A percentile compares a stretch with the other conserved stretches of the same genome.
These are phyloP conservation scores for Cicer pinnatifidum DNA, from an alignment of 306 rosid species.

Conservation along the genomic window DNA sequence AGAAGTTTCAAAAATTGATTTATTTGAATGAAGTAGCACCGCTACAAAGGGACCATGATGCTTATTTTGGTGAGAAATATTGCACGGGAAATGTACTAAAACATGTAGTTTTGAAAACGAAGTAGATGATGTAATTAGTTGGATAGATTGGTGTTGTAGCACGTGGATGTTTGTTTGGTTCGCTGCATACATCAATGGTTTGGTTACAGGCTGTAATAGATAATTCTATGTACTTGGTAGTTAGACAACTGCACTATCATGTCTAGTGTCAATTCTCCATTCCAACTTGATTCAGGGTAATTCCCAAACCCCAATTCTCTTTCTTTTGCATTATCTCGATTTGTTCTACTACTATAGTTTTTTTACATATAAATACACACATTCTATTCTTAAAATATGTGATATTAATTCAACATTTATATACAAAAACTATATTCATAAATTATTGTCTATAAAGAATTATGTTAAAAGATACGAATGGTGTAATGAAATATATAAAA, in stretches of 20 bases:
- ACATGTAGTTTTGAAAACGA: neutral
- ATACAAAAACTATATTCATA: too few species aligned
- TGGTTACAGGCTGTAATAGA: constrained; percentile 4
- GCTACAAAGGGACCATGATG: constrained; percentile 17
- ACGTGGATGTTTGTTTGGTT: constrained; percentile 15
- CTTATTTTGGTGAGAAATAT: constrained; percentile 4
- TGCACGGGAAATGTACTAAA: neutral
- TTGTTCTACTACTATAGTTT: too few species aligned
- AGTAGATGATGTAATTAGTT: neutral
- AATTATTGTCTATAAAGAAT: too few species aligned
- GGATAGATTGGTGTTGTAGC: constrained; percentile 4
- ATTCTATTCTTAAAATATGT: too few species aligned
- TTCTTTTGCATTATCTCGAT: too few species aligned
- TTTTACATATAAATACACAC: too few species aligned
- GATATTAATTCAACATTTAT: too few species aligned
- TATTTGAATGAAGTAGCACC: constrained; percentile 1
- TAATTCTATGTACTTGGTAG: neutral
- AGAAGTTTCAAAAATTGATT: constrained; percentile 16
- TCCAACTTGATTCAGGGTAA: neutral
- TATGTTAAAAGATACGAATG: too few species aligned
- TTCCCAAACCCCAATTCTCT: neutral
- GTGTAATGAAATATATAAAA: too few species aligned
- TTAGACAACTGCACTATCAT: neutral
- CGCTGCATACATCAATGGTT: neutral
- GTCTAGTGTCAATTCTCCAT: neutral